Percentiles rank a stretch among this genome's conserved stretches.
Conservation (phyloP, 139 green algal species). For the Picocystis salinarum region DNA sequence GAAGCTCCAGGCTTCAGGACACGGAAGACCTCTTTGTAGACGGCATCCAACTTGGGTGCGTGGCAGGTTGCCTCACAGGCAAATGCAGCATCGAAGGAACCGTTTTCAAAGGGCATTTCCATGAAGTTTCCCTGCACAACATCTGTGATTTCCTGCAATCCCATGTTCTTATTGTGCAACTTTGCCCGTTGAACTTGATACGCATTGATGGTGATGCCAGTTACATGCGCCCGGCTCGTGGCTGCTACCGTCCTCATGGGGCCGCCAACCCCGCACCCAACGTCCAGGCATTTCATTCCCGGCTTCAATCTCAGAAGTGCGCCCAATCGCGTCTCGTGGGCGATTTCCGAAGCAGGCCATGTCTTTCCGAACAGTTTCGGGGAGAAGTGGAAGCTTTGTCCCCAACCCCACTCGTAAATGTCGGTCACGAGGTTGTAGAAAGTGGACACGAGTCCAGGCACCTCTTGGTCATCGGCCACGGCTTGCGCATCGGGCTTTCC, state of each 20-base stretch:
- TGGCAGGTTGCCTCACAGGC: constrained; percentile 96
- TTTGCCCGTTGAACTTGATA: constrained; percentile 77
- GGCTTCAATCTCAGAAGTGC: constrained; percentile 28
- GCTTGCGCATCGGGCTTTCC: no score
- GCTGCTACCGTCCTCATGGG: constrained; percentile 85
- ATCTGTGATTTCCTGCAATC: constrained; percentile 40
- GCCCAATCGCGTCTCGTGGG: constrained; percentile 1
- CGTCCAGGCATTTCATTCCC: constrained; percentile 64
- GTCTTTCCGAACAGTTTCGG: constrained; percentile 59
- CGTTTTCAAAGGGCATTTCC: constrained; percentile 69
- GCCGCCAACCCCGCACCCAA: constrained; percentile 90
- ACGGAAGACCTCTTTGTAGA: constrained; percentile 75
- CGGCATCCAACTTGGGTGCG: constrained; percentile 55
- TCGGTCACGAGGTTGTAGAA: constrained; percentile 75
- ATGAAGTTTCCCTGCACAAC: constrained; percentile 88
- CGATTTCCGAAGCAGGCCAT: background rate
- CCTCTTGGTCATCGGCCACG: no score
- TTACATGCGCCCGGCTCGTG: constrained; percentile 60
- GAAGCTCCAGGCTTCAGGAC: constrained; percentile 79
- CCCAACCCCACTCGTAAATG: constrained; percentile 98
- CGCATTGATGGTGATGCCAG: constrained; percentile 92
- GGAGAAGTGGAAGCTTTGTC: constrained; percentile 92
- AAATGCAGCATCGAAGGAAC: constrained; percentile 78
- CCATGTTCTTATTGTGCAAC: constrained; percentile 34
- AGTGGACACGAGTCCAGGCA: constrained; percentile 12